These are phyloP conservation scores for Phytophthora melonis DNA, from an alignment of 352 stramenopile species.

Conservation along the genomic window DNA sequence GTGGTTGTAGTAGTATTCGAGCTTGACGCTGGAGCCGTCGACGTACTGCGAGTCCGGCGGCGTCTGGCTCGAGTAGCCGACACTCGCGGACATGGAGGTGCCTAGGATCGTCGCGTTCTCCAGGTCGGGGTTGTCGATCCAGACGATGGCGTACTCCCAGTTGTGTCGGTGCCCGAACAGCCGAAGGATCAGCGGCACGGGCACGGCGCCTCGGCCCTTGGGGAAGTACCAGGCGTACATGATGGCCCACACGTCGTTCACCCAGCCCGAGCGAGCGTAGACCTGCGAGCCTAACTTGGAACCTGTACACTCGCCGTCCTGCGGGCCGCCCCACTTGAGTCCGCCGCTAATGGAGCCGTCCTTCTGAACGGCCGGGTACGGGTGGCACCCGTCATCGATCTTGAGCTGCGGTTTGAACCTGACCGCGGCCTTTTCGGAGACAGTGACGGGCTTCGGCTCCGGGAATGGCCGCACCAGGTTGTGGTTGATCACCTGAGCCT, in stretches of 20 bases:
- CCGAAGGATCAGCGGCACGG: slow-evolving; percentile 18
- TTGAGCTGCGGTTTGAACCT: slow-evolving; percentile 40
- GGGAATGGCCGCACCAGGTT: slow-evolving; percentile 33
- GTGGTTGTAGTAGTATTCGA: slow-evolving; percentile 39
- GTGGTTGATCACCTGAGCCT: slow-evolving; percentile 33
- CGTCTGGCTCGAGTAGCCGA: slow-evolving; percentile 17
- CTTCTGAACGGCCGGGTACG: slow-evolving; percentile 36
- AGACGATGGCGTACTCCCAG: slow-evolving; percentile 55
- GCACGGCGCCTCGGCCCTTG: slow-evolving; percentile 23
- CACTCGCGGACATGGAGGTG: slow-evolving; percentile 34
- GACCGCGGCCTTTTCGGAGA: slow-evolving; percentile 24
- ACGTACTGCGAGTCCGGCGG: slow-evolving; percentile 16
- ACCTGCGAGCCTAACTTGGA: slow-evolving; percentile 38
- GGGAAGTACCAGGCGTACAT: slow-evolving; percentile 44
- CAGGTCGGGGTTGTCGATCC: slow-evolving; percentile 28
- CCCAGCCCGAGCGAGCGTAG: slow-evolving; percentile 33
- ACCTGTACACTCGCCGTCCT: slow-evolving; percentile 36
- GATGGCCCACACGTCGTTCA: slow-evolving; percentile 36
- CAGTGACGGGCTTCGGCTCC: slow-evolving; percentile 31
- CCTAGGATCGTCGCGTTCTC: slow-evolving; percentile 32
- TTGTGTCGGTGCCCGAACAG: slow-evolving; percentile 50
- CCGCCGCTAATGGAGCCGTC: slow-evolving; percentile 32
- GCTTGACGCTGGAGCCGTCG: slow-evolving; percentile 28
- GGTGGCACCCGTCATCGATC: slow-evolving; percentile 34
- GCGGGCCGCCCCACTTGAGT: slow-evolving; percentile 34